A percentile compares a stretch with the other conserved stretches of the same genome.
These are phyloP conservation scores for Henckelia pumila DNA, from an alignment of 257 asterid species.

Conservation along the genomic window DNA sequence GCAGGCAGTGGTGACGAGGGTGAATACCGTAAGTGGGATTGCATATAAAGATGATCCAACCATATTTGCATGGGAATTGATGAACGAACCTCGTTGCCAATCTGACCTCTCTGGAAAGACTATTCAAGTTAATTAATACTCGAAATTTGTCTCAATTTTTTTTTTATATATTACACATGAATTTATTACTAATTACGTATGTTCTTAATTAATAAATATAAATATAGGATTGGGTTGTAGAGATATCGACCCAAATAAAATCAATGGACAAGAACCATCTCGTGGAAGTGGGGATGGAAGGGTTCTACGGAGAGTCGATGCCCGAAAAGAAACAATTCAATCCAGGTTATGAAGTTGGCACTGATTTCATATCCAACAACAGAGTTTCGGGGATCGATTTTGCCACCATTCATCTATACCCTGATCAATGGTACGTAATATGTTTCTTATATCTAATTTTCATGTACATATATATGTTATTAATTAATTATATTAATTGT, in stretches of 20 bases:
- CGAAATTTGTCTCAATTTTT: too few relatives aligned
- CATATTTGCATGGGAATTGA: slow-evolving; percentile 48
- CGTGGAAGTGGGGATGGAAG: slow-evolving; percentile 58
- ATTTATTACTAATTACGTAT: too few relatives aligned
- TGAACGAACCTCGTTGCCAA: slow-evolving; percentile 51
- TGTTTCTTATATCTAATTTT: too few relatives aligned
- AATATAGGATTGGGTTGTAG: slow-evolving; percentile 45
- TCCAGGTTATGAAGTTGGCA: slow-evolving; percentile 54
- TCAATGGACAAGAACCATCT: slow-evolving; percentile 55
- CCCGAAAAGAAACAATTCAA: slow-evolving; percentile 45
- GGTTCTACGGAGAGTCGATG: slow-evolving; percentile 59
- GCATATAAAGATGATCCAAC: slow-evolving; percentile 43
- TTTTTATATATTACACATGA: too few relatives aligned
- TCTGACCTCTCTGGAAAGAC: slow-evolving; percentile 45
- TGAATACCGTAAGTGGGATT: slow-evolving; percentile 38
- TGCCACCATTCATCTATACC: slow-evolving; percentile 61
- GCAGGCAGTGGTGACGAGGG: slow-evolving; percentile 44
- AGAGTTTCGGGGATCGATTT: slow-evolving; percentile 45
- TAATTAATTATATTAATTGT: too few relatives aligned
- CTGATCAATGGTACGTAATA: slow-evolving; percentile 68
- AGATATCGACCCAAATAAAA: slow-evolving; percentile 53
- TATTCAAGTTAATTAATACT: too few relatives aligned
- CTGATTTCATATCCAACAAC: slow-evolving; percentile 56
- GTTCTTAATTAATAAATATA: too few relatives aligned
- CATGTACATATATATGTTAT: too few relatives aligned